Evolutionary conservation across 805 yeast genomes (phyloP), one percentile per base, ranked within the genome.

Genomic region (Myxozyma neotropica): DNA sequence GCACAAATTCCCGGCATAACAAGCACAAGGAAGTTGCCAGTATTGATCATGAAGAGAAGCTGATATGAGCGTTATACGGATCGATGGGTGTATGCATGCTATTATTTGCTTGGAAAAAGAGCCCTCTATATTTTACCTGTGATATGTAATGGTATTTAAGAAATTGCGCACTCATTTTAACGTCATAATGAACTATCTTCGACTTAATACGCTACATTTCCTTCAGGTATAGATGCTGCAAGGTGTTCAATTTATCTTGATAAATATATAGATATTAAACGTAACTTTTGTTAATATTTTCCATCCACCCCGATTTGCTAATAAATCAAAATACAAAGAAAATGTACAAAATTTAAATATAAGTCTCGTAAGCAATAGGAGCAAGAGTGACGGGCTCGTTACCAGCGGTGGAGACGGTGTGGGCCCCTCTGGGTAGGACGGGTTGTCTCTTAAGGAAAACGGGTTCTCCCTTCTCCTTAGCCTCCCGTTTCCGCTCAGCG

Each of bases 361-460:
- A 93, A 78, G 99, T 94, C 86, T 94, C 99, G 88, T 94, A 94
- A 78, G 99, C 88, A 83, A 90, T 92, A 81, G 99, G 98, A 77
- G 97, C 94, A 81, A 94, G 86, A 75, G 97, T 92, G 80, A 92
- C 96, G 75, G 98, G 97, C 74, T 83, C 81, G 82, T 87, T 85
- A 75, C 84, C 85, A 75, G 81, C 83, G 74, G 96, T 86, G 66
- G 92, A 77, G 74, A 94, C 87, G 74, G 87, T 81, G 81, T 86
- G 89, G 70, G 96, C 83, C 71, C 81, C 90, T 87, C 98, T 92
- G 85, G 99, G 99, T 81, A 84, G 88, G 75, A 83, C 97, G 77
- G 99, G 98, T 81, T 88, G 93, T 87, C 99, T 89, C 92, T 93
- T 94, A 76, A 94, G 89, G 82, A 82, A 83, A 70, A 89, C 93